Evolutionary conservation across 768 basidiomycete genomes (phyloP), one percentile per base, ranked within the genome.

Genomic region (Roridomyces roridus): DNA sequence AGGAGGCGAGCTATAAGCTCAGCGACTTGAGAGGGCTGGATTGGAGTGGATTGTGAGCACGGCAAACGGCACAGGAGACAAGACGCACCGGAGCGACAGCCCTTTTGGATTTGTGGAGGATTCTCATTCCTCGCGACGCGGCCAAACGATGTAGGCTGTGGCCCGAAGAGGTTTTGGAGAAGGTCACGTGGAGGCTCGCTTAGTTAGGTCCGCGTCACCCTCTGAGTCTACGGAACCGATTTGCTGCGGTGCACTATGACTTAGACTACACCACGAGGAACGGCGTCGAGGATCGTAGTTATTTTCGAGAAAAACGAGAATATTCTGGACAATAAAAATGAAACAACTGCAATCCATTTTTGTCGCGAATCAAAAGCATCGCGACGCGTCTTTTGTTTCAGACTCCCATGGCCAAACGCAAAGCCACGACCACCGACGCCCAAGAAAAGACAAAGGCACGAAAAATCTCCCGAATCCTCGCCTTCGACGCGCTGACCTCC

Each of bases 91-190:
- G 91, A 65, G 88, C 82, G 62, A 83, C 81, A 67, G 85, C 85
- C 78, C 86, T 89, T 85, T 91, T 93, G 45, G 90, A 85, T 80
- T 89, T 89, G 73, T 88, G 88, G 67, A 85, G 80, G 75, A 95
- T 93, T 85, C 89, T 93, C 93, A 95, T 95, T 67, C 74, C 83
- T 34, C 82, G 77, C 78, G 81, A 79, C 74, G 58, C 74, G 65
- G 74, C 78, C 80, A 75, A 69, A 34, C 15, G 31, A 34, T 34
- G 72, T 65, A 70, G 61, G 69, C 66, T 42, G 56, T 46, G 55
- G 52, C 20, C 49, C 52, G 26, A 44, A 34, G 31, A 10, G 45
- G 50, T 59, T 51, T 61, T 55, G 52, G 46, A 44, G 44, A 28
- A 25, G 24, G 44, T 28, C 42, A 25, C 23, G 29, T 24, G 35